Evolutionary conservation across 805 yeast species (phyloP), one percentile per base, ranked within the genome.

Genomic region (Candida jianshihensis): DNA sequence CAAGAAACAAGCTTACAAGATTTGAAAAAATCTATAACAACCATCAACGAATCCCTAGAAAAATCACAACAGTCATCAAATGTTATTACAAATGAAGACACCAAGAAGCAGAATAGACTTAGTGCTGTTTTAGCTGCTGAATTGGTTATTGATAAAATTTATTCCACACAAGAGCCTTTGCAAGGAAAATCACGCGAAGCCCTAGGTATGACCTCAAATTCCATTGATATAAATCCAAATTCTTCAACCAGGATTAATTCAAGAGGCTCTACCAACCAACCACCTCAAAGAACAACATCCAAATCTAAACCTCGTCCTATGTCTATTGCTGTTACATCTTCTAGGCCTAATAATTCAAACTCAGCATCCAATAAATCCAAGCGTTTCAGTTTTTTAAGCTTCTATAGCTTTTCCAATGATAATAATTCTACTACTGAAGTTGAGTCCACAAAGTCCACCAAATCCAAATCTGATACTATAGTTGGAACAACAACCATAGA

Each of bases 341-440:
- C 41, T 16, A 31, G 44, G 21, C 41, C 44, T 30, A 30, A 31
- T 16, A 9, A 27, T 34, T 47, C 16, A 39, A 26, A 20, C 17
- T 30, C 36, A 5, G 30, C 32, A 7, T 27, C 39, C 4, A 42
- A 36, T 27, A 55, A 58, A 33, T 45, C 44, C 30, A 66, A 65
- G 43, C 53, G 73, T 42, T 66, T 66, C 43, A 65, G 71, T 44
- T 53, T 67, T 33, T 43, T 66, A 22, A 63, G 71, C 4, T 58
- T 63, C 44, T 57, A 60, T 38, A 32, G 33, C 27, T 24, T 27
- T 27, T 14, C 31, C 13, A 35, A 13, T 34, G 46, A 28, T 36
- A 40, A 33, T 21, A 37, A 19, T 9, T 34, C 35, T 6, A 27
- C 17, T 8, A 26, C 27, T 14, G 44, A 41, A 11, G 15, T 38